Conservation (phyloP, 2,329 filamentous ascomycete species). For the Cladosporium sp. region DNA sequence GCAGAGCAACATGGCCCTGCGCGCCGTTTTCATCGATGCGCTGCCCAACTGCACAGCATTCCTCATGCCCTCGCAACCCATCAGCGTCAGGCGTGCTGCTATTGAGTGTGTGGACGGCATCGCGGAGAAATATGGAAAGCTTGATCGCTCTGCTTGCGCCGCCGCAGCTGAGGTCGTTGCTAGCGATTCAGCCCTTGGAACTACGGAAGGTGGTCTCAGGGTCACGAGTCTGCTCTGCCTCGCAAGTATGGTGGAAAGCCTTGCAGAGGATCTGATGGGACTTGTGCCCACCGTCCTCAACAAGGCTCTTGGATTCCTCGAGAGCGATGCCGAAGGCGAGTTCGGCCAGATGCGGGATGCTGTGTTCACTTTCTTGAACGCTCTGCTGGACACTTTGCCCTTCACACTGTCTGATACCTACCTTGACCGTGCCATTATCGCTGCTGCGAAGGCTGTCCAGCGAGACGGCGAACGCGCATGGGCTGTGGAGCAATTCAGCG, state of each 20-base stretch:
- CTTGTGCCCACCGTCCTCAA: conserved; percentile 73
- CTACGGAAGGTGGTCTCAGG: conserved; percentile 65
- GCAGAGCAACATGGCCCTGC: conserved; percentile 64
- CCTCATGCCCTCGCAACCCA: conserved; percentile 66
- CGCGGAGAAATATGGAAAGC: conserved; percentile 90
- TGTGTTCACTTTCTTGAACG: conserved; percentile 71
- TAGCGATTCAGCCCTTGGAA: conserved; percentile 69
- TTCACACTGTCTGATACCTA: conserved; percentile 80
- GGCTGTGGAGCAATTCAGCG: conserved; percentile 52
- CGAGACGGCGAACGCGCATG: conserved; percentile 14
- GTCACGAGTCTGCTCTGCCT: conserved; percentile 85
- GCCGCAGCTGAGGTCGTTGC: conserved; percentile 72
- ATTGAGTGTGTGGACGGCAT: conserved; percentile 90
- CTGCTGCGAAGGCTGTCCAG: conserved; percentile 64
- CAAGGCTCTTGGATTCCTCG: conserved; percentile 66
- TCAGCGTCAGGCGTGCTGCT: conserved; percentile 75
- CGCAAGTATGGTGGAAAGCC: conserved; percentile 80
- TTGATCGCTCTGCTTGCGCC: conserved; percentile 67
- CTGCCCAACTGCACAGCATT: conserved; percentile 55
- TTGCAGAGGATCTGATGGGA: conserved; percentile 80
- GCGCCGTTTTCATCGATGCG: conserved; percentile 56
- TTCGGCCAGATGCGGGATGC: conserved; percentile 69
- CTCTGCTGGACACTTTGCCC: conserved; percentile 75
- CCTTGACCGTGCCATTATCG: conserved; percentile 64
- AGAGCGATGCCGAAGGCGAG: conserved; percentile 26